Percentiles rank a stretch among this genome's conserved stretches.
phyloP scores from a whole-genome alignment of 192 early-diverging fungal species.

The Funneliformis geosporum region DNA sequence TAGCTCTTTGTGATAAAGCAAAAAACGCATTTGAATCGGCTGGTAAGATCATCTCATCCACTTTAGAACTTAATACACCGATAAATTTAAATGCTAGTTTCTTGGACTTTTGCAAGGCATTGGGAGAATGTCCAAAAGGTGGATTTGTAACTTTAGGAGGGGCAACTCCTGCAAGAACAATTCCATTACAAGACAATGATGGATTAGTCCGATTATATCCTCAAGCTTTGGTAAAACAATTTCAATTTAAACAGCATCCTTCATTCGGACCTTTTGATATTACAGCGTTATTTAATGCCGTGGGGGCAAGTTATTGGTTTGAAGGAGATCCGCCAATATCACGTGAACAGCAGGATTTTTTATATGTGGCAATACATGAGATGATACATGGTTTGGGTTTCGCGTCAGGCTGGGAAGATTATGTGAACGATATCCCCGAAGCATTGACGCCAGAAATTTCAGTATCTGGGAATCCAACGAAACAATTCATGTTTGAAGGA shows the following conservation, averaged over 20 bases:
- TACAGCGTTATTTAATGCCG: conserved; percentile 40
- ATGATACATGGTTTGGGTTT: conserved; percentile 49
- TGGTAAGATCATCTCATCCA: conserved; percentile 35
- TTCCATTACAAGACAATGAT: conserved; percentile 41
- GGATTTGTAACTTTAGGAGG: conserved; percentile 34
- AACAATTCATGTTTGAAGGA: not conserved
- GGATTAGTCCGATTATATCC: conserved; percentile 45
- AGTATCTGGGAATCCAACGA: not conserved
- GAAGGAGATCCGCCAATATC: conserved; percentile 24
- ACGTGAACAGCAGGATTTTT: conserved; percentile 39
- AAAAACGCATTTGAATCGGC: conserved; percentile 36
- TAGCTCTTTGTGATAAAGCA: conserved; percentile 33
- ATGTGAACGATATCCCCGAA: conserved; percentile 9
- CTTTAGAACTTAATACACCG: conserved; percentile 34
- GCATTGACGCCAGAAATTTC: not conserved
- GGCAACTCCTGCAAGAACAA: conserved; percentile 40
- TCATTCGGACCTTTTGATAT: conserved; percentile 41
- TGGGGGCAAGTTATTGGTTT: conserved; percentile 39
- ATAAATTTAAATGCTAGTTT: conserved; percentile 42
- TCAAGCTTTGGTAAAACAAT: conserved; percentile 48
- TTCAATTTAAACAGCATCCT: conserved; percentile 33
- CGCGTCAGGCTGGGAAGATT: conserved; percentile 37
- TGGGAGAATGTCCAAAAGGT: not conserved
- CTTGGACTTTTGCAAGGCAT: conserved; percentile 34
- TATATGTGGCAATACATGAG: conserved; percentile 43